Conservation (phyloP, 257 asterid species). For the Lavandula angustifolia region DNA sequence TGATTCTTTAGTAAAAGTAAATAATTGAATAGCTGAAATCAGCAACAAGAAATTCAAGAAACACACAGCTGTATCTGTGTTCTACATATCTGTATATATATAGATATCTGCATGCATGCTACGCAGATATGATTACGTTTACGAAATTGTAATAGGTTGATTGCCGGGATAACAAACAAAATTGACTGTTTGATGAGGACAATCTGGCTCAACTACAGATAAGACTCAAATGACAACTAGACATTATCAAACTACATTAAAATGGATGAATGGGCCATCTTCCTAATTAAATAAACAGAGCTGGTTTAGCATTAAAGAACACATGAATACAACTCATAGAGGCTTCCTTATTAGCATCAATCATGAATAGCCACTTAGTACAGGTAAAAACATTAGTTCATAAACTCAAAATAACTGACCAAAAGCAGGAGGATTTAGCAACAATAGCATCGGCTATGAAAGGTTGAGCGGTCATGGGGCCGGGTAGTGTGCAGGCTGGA, state of each 20-base stretch:
- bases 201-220: slow-evolving; percentile 1
- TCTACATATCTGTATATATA: too few relatives aligned
- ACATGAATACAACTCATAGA: background rate
- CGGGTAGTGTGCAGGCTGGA: too few relatives aligned
- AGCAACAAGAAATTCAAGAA: slow-evolving; percentile 20
- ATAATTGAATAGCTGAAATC: background rate
- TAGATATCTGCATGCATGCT: too few relatives aligned
- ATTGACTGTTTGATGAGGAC: background rate
- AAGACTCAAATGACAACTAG: background rate
- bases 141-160: background rate
- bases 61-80: background rate
- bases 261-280: background rate
- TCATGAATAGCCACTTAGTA: background rate
- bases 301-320: slow-evolving; percentile 8
- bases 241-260: background rate
- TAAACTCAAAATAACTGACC: too few relatives aligned
- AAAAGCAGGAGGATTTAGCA: too few relatives aligned
- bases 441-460: too few relatives aligned
- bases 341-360: background rate
- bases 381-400: too few relatives aligned
- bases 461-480: too few relatives aligned
- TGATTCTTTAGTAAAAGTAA: too few relatives aligned
- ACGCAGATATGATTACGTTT: too few relatives aligned
- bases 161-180: background rate
- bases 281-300: background rate